These are phyloP conservation scores for Solanum rostratum DNA, from an alignment of 257 asterid genomes.

Conservation along the genomic window DNA sequence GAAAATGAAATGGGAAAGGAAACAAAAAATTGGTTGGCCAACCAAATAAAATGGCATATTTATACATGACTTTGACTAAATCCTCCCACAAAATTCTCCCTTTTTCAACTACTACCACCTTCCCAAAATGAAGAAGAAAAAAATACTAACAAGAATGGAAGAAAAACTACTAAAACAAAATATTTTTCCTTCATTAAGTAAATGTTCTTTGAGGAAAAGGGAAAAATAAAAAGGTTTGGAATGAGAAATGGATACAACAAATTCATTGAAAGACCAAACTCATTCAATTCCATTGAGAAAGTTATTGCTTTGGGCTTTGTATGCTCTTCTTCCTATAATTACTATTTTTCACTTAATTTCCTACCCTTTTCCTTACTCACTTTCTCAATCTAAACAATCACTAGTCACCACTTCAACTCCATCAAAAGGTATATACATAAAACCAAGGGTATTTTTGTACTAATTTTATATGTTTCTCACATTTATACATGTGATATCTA, in stretches of 20 bases:
- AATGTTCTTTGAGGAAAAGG: neutral
- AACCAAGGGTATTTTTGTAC: neutral
- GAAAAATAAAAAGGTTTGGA: neutral
- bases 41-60: constrained; percentile 18
- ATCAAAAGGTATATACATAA: neutral
- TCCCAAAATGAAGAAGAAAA: neutral
- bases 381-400: neutral
- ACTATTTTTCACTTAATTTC: neutral
- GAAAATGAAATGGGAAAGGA: neutral
- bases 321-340: neutral
- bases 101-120: neutral
- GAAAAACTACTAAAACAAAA: neutral
- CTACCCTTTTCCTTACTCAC: neutral
- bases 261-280: neutral
- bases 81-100: constrained; percentile 4
- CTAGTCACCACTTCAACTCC: neutral
- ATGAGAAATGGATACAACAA: neutral
- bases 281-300: neutral
- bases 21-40: constrained; percentile 10
- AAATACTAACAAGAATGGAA: neutral
- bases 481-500: neutral
- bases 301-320: neutral
- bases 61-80: constrained; percentile 12
- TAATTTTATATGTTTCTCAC: neutral
- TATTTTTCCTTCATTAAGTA: neutral